These are phyloP conservation scores for Xylariaceae sp. DNA, from an alignment of 2,329 filamentous ascomycete genomes.

Conservation along the genomic window DNA sequence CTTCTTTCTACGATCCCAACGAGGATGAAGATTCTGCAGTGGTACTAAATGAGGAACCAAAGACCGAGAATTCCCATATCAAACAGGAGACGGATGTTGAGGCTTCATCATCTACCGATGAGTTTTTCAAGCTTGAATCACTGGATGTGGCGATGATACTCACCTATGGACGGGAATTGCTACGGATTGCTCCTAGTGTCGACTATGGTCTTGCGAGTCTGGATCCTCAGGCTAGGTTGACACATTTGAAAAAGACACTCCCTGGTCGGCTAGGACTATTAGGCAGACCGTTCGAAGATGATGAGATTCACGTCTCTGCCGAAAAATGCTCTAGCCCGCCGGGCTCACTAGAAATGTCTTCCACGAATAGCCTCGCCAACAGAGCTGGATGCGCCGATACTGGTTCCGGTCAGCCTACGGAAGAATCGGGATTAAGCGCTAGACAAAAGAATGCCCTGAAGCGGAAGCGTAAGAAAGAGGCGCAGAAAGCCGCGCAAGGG, in stretches of 20 bases:
- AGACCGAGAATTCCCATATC: slow-evolving; percentile 41
- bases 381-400: slow-evolving; percentile 36
- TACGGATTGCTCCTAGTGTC: slow-evolving; percentile 73
- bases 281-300: slow-evolving; percentile 80
- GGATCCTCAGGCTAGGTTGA: slow-evolving; percentile 74
- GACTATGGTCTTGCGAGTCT: slow-evolving; percentile 80
- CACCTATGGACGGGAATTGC: slow-evolving; percentile 75
- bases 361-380: slow-evolving; percentile 33
- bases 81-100: slow-evolving; percentile 62
- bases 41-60: slow-evolving; percentile 42
- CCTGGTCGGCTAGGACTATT: slow-evolving; percentile 75
- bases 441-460: slow-evolving; percentile 93
- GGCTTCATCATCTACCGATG: slow-evolving; percentile 45
- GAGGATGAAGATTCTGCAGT: slow-evolving; percentile 55
- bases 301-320: slow-evolving; percentile 63
- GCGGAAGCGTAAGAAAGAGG: slow-evolving; percentile 85
- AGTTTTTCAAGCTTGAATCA: slow-evolving; percentile 66
- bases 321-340: slow-evolving; percentile 51
- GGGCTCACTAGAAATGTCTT: slow-evolving; percentile 41
- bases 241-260: slow-evolving; percentile 86
- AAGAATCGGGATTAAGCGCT: slow-evolving; percentile 76
- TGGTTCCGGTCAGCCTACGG: slow-evolving; percentile 42
- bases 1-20: slow-evolving; percentile 84
- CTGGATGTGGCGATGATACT: slow-evolving; percentile 78
- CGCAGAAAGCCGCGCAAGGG: slow-evolving; percentile 77